A percentile compares a stretch with the other conserved stretches of the same genome.
phyloP scores from a whole-genome alignment of 148 eudicot genomes.

The Rhododendron henanense region DNA sequence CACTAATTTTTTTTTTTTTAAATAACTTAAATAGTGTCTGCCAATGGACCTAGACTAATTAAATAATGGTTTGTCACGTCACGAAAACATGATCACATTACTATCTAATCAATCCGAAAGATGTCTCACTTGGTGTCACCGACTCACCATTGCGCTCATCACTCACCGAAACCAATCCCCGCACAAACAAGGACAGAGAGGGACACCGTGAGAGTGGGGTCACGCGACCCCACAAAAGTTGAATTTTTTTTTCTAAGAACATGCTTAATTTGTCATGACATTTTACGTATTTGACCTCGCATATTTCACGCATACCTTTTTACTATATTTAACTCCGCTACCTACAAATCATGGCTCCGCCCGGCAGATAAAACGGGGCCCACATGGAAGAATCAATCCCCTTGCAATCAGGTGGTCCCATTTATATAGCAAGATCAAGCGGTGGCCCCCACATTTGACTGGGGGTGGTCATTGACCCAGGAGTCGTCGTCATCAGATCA shows the following conservation, averaged over 20 bases:
- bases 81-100: not conserved
- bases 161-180: not conserved
- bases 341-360: too few species aligned
- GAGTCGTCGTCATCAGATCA: not conserved
- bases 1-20: not conserved
- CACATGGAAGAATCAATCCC: not conserved
- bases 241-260: too few species aligned
- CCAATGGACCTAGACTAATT: not conserved
- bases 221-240: too few species aligned
- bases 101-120: too few species aligned
- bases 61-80: not conserved
- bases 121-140: too few species aligned
- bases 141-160: not conserved
- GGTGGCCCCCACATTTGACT: not conserved
- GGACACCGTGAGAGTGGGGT: too few species aligned
- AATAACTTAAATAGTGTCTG: not conserved
- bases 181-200: not conserved
- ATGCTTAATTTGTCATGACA: too few species aligned
- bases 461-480: not conserved
- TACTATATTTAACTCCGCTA: not conserved
- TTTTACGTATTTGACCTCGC: too few species aligned
- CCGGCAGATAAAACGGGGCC: not conserved
- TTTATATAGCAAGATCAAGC: not conserved
- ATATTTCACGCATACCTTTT: too few species aligned
- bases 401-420: not conserved